Conservation (phyloP, 108 stramenopile species). For the Schizochytrium sp. region DNA sequence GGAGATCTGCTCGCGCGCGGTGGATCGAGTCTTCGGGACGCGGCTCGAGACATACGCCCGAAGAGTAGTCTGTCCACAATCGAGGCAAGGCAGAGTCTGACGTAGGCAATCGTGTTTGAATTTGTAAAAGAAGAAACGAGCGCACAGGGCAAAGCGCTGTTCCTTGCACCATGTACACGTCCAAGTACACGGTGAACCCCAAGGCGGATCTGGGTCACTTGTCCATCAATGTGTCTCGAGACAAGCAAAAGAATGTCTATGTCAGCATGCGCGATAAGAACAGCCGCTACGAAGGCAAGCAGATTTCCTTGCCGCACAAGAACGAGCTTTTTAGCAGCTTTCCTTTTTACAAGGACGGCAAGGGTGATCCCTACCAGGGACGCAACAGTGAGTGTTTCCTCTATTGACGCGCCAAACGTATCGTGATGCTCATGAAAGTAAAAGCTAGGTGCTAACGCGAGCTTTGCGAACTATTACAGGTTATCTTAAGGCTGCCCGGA, state of each 20-base stretch:
- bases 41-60: too few species aligned
- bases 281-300: constrained; percentile 15
- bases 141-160: too few species aligned
- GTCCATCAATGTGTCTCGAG: not conserved
- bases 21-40: too few species aligned
- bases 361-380: not conserved
- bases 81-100: too few species aligned
- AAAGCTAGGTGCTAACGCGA: too few species aligned
- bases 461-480: not conserved
- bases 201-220: not conserved
- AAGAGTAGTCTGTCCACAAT: too few species aligned
- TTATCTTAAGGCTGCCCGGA: not conserved
- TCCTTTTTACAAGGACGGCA: not conserved
- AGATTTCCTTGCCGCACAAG: not conserved
- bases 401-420: too few species aligned
- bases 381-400: not conserved
- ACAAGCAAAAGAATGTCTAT: not conserved
- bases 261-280: constrained; percentile 10
- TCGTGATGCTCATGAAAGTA: too few species aligned
- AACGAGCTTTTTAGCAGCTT: constrained; percentile 4
- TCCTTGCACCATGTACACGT: not conserved
- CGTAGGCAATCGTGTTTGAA: too few species aligned
- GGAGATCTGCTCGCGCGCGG: too few species aligned
- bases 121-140: too few species aligned
- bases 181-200: not conserved